Base-by-base conservation (phyloP, 306 rosid species). In the Abrus pulchellus region DNA sequence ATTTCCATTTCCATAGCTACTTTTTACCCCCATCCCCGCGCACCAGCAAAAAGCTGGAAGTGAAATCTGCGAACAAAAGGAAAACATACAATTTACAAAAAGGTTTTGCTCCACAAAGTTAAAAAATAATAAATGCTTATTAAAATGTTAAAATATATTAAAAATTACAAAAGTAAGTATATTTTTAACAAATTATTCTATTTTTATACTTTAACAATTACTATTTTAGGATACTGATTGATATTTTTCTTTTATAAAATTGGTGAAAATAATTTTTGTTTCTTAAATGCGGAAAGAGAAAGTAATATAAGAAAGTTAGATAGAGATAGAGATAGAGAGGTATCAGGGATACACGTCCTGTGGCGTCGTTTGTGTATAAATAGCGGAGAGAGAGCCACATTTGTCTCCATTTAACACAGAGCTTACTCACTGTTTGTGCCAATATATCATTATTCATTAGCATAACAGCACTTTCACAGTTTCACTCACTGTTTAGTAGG, bases 311-410 rank as follows among this genome's bases (percentile, higher is more conserved):
- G 5, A 69, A 1, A 59, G 54, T 4, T 9, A 14, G 1, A 20
- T 2, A 32, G 40, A 11, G 36, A 4, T 34, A 5, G 36, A 29
- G 49, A 72, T 43, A 43, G 76, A 77, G 20, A 77, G 80, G 20
- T 20, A 20, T 20, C 20, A 54, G 54, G 13, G 75, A 14, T 77
- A 45, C 56, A 63, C 74, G 61, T 47, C 50, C 68, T 34, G 49
- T 34, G 4, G 80, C 34, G 55, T 61, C 81, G 72, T 61, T 44
- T 44, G 53, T 69, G 85, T 88, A 89, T 93, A 93, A 85, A 89
- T 89, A 88, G 59, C 47, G 0, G 64, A 44, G 45, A 52, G 60
- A 75, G 30, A 53, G 72, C 76, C 47, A 28, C 14, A 6, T 6
- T 29, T 11, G 44, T 2, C 74, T 63, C 66, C 79, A 78, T 69